Conservation (phyloP, 306 rosid species). For the Parietaria judaica region DNA sequence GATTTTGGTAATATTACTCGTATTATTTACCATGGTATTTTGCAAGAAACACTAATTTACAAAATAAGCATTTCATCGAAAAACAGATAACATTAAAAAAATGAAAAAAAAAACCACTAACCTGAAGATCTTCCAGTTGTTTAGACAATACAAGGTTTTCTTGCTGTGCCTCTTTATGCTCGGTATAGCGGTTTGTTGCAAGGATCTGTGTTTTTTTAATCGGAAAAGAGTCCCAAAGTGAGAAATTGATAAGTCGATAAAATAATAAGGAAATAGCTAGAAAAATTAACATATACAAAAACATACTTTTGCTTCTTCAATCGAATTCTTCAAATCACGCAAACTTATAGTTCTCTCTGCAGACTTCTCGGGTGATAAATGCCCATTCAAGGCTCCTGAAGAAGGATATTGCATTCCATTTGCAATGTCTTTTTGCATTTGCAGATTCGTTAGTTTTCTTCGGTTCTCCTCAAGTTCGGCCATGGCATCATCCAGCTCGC, state of each 20-base stretch:
- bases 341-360: constrained; percentile 52
- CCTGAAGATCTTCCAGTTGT: constrained; percentile 84
- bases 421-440: constrained; percentile 76
- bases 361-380: constrained; percentile 73
- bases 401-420: constrained; percentile 40
- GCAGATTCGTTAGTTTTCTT: constrained; percentile 76
- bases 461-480: constrained; percentile 86
- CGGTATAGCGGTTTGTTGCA: constrained; percentile 65
- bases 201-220: constrained; percentile 45
- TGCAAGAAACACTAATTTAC: too few relatives aligned
- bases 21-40: too few relatives aligned
- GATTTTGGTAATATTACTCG: too few relatives aligned
- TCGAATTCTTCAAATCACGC: constrained; percentile 79
- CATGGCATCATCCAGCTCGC: constrained; percentile 77
- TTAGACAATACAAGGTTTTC: constrained; percentile 57
- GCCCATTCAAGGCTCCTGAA: constrained; percentile 57
- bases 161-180: constrained; percentile 69
- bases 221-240: constrained; percentile 7
- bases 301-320: constrained; percentile 83
- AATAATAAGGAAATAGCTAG: constrained; percentile 11
- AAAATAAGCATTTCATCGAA: too few relatives aligned
- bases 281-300: background rate
- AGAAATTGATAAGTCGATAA: constrained; percentile 8
- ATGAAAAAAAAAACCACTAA: constrained; percentile 23
- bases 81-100: constrained; percentile 1